Percentiles rank a stretch among this genome's conserved stretches.
phyloP scores from a whole-genome alignment of 768 basidiomycete species.

The Neoboletus brunneissimus region DNA sequence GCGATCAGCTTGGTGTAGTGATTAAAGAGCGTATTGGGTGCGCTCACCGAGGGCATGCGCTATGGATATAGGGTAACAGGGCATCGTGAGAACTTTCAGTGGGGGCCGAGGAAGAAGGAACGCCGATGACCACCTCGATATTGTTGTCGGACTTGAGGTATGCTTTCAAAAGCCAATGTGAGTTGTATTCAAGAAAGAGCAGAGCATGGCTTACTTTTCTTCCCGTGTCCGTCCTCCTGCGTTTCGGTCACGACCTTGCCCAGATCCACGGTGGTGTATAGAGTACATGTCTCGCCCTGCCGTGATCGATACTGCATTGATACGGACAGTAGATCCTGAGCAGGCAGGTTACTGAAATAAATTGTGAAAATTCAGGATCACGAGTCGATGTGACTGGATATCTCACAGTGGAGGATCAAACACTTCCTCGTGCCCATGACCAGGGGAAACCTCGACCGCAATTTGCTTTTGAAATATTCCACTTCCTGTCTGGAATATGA shows the following conservation, averaged over 20 bases:
- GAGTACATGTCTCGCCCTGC: too few species aligned
- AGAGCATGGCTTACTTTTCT: background rate
- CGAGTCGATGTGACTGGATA: background rate
- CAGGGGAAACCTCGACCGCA: background rate
- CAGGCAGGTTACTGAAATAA: background rate
- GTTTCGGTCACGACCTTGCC: background rate
- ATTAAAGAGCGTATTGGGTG: background rate
- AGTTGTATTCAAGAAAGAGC: background rate
- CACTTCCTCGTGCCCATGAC: background rate
- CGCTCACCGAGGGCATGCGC: background rate
- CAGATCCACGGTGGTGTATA: background rate
- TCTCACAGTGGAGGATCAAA: background rate
- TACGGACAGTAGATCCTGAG: background rate
- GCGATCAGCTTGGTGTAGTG: background rate
- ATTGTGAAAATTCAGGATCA: too few species aligned
- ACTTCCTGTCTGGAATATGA: background rate
- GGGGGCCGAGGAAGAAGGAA: background rate
- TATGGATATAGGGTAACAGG: background rate
- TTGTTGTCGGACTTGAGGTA: background rate
- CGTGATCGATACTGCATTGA: background rate
- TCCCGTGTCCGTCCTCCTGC: background rate
- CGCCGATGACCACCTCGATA: background rate
- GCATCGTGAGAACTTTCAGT: background rate
- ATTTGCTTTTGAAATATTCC: too few species aligned
- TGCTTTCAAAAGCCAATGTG: background rate